Conservation (phyloP, 1,284 basidiomycete genomes). For the Afroboletus lepidellus region DNA sequence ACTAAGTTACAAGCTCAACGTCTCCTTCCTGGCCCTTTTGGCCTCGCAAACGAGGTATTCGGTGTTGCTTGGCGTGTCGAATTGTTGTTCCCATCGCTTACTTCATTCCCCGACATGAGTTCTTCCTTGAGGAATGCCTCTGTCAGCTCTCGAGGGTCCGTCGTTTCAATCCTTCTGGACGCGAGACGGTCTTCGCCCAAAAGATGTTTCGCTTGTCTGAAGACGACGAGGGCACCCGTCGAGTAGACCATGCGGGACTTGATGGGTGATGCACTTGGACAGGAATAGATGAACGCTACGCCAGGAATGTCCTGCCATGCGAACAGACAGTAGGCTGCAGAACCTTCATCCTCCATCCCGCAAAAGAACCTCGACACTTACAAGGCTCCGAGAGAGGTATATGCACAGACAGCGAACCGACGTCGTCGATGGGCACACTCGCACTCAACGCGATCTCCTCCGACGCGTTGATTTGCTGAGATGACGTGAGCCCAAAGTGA, state of each 20-base stretch:
- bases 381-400: conserved; percentile 57
- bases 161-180: conserved; percentile 75
- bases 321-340: conserved; percentile 68
- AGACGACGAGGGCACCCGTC: conserved; percentile 59
- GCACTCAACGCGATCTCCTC: conserved; percentile 52
- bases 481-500: neutral
- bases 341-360: neutral
- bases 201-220: conserved; percentile 53
- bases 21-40: conserved; percentile 54
- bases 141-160: conserved; percentile 72
- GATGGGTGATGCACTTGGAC: conserved; percentile 75
- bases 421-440: conserved; percentile 37
- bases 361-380: conserved; percentile 27
- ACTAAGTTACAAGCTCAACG: conserved; percentile 25
- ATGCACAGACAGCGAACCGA: conserved; percentile 45
- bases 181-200: conserved; percentile 46
- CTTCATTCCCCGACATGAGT: conserved; percentile 40
- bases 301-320: conserved; percentile 54
- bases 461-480: conserved; percentile 58
- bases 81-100: conserved; percentile 10
- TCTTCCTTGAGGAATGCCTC: conserved; percentile 61
- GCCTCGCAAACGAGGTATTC: conserved; percentile 55
- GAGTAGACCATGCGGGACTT: conserved; percentile 88
- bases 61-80: conserved; percentile 20
- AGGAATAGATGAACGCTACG: conserved; percentile 85